Conservation (phyloP, 176 grass and related monocot species). For the Themeda triandra region DNA sequence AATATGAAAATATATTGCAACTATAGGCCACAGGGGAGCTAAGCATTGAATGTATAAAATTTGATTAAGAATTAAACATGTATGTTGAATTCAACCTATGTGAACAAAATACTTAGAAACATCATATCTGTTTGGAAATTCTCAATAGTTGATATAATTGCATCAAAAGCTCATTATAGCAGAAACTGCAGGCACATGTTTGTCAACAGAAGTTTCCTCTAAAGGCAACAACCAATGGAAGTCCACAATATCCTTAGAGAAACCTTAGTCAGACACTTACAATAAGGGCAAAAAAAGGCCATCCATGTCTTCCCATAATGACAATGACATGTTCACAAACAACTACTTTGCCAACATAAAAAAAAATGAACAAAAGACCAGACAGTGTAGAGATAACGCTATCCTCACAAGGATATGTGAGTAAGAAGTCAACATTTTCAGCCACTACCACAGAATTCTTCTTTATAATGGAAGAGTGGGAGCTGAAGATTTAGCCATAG, state of each 20-base stretch:
- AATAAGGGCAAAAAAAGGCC: neutral
- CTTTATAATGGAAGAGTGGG: neutral
- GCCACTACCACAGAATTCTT: neutral
- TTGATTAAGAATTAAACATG: neutral
- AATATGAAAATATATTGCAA: neutral
- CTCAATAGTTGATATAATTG: neutral
- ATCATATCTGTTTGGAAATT: neutral
- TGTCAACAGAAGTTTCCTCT: constrained; percentile 15
- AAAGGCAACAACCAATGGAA: neutral
- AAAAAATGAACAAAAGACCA: constrained; percentile 9
- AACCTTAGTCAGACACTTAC: neutral
- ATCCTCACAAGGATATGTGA: neutral
- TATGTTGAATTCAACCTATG: neutral
- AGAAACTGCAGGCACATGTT: neutral
- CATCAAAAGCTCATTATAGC: neutral
- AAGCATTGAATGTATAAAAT: neutral
- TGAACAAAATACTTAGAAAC: neutral
- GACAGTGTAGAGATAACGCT: neutral
- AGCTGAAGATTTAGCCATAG: neutral
- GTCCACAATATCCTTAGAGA: neutral
- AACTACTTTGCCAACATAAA: neutral
- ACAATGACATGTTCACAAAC: constrained; percentile 1
- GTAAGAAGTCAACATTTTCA: constrained; percentile 24
- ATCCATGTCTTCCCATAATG: constrained; percentile 15
- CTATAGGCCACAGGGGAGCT: neutral